Conservation (phyloP, 129 eudicot genomes). For the Pseudognaphalium luteoalbum region DNA sequence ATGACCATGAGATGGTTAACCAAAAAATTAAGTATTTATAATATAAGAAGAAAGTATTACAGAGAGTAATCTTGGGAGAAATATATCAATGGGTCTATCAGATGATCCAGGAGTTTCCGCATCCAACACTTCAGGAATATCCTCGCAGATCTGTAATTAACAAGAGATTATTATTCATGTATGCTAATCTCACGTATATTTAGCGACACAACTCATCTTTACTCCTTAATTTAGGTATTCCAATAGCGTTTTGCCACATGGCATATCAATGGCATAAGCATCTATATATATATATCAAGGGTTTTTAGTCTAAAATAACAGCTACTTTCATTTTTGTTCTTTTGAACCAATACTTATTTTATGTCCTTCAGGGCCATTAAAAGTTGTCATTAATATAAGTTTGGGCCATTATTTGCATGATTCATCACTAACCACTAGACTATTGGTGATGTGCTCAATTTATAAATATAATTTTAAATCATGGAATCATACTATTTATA, state of each 20-base stretch:
- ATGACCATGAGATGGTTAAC: constrained; percentile 1
- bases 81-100: constrained; percentile 85
- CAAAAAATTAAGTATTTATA: neutral
- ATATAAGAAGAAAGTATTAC: constrained; percentile 32
- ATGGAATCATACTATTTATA: too few relatives aligned
- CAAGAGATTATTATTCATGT: constrained; percentile 8
- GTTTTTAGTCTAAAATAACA: too few relatives aligned
- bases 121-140: constrained; percentile 87
- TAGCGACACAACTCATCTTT: neutral
- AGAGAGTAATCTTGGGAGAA: constrained; percentile 82
- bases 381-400: too few relatives aligned
- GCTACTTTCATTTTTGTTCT: too few relatives aligned
- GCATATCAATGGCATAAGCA: neutral
- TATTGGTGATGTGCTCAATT: too few relatives aligned
- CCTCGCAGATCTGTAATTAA: constrained; percentile 81
- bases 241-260: neutral
- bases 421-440: too few relatives aligned
- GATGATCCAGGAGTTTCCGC: constrained; percentile 83
- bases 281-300: neutral
- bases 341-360: too few relatives aligned
- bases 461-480: too few relatives aligned
- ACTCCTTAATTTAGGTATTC: neutral
- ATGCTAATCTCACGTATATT: neutral
- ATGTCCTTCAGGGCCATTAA: too few relatives aligned
- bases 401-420: too few relatives aligned